Evolutionary conservation across 169 alveolate genomes (phyloP), one percentile per base, ranked within the genome.

Genomic region (Plasmodium yoelii): DNA sequence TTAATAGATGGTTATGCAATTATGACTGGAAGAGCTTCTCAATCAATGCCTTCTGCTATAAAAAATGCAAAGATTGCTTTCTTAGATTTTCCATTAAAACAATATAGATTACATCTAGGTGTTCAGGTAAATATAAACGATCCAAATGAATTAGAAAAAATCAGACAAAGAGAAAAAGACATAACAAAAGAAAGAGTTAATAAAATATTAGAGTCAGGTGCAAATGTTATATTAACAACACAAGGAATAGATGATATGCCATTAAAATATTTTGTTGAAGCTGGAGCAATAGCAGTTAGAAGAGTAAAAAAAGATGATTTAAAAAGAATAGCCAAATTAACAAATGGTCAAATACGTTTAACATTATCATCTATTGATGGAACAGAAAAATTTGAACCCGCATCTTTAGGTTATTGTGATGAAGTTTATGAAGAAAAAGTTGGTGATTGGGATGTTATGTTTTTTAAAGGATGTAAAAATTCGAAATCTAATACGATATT

Each of bases 201-300:
- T 87, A 97, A 97, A 94, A 96, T 98, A 44, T 94, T 98, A 74
- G 98, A 93, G 28, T 94, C 99, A 47, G 99, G 99, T 18, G 99
- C 99, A 22, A 99, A 98, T 95, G 99, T 98, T n/a, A 96, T 99
- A 55, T 89, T 99, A 64, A 98, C 99, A 56, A 93, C 99, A 15
- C 98, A 96, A 87, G 99, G 99, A 28, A 98, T 99, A 61, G 99
- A 98, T 92, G 99, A 99, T 80, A 97, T 98, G 94, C 98, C 99
- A 22, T 93, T 98, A 90, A 99, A 99, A 95, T 98, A 99, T 93
- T 96, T 99, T 94, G 99, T 98, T 47, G 99, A 98, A 92, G 98
- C 99, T 18, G 98, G 98, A 9, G 98, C 98, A 10, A 93, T 98
- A 70, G 99, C 99, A 9, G 97, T 98, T 51, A 97, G 99, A 90